phyloP scores from a whole-genome alignment of 257 asterid species.

The Nicotiana tabacum region DNA sequence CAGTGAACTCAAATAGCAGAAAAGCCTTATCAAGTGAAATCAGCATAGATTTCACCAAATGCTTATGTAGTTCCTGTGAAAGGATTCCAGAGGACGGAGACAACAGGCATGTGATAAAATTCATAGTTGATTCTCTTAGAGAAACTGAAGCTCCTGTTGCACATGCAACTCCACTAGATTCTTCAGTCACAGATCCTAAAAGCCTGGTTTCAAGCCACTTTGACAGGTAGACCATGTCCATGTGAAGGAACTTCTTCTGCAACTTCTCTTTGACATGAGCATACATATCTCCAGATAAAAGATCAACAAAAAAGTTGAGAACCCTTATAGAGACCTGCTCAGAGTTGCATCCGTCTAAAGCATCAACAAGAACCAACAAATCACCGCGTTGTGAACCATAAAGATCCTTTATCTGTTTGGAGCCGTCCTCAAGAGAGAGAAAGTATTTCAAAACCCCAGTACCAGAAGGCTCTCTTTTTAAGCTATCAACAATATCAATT shows the following conservation, averaged over 20 bases:
- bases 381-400: conserved; percentile 57
- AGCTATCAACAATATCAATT: conserved; percentile 57
- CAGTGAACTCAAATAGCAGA: conserved; percentile 46
- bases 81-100: conserved; percentile 38
- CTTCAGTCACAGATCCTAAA: conserved; percentile 53
- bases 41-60: conserved; percentile 72
- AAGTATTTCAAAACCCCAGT: conserved; percentile 42
- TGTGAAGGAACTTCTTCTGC: conserved; percentile 62
- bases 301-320: conserved; percentile 73
- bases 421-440: conserved; percentile 51
- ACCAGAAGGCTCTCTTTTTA: conserved; percentile 53
- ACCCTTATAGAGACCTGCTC: conserved; percentile 70
- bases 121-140: conserved; percentile 71
- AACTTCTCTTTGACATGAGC: conserved; percentile 53
- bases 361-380: conserved; percentile 71
- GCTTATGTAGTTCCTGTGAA: conserved; percentile 54
- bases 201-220: conserved; percentile 88
- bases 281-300: conserved; percentile 52
- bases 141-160: conserved; percentile 58
- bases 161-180: conserved; percentile 32
- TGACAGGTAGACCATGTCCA: conserved; percentile 56
- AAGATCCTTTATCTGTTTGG: conserved; percentile 45
- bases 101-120: conserved; percentile 59
- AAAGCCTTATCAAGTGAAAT: conserved; percentile 81
- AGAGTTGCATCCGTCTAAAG: conserved; percentile 63